phyloP scores from a whole-genome alignment of 352 stramenopile species.

The Aphanomyces stellatus region DNA sequence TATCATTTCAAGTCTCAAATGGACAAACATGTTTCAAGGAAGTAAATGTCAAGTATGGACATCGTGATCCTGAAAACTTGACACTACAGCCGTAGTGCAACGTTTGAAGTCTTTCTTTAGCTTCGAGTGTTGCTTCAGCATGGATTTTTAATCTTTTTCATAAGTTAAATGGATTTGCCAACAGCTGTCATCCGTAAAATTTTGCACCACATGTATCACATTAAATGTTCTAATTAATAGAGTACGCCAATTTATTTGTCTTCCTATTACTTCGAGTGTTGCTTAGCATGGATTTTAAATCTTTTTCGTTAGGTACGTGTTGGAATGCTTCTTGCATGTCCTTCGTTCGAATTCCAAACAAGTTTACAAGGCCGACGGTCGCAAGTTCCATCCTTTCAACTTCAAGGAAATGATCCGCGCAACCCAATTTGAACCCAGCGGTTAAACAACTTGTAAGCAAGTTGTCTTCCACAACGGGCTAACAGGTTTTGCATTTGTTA shows the following conservation, averaged over 20 bases:
- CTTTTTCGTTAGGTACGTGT: conserved; percentile 97
- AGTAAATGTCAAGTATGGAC: background rate
- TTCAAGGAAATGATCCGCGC: conserved; percentile 75
- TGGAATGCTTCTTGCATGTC: conserved; percentile 99
- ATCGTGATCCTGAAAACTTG: background rate
- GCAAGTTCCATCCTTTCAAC: conserved; percentile 95
- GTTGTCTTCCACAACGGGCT: too few species aligned
- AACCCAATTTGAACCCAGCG: conserved; percentile 9
- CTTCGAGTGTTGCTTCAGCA: background rate
- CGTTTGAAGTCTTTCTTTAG: background rate
- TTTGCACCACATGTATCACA: too few species aligned
- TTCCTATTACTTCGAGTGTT: too few species aligned
- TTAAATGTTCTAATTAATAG: too few species aligned
- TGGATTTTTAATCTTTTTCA: too few species aligned
- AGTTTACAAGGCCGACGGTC: conserved; percentile 97
- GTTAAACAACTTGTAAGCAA: too few species aligned
- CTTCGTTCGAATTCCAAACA: conserved; percentile 99
- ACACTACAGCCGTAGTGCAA: background rate
- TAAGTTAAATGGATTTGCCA: too few species aligned
- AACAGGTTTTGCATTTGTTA: too few species aligned
- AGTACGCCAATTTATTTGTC: too few species aligned
- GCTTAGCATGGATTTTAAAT: too few species aligned
- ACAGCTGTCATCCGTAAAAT: too few species aligned
- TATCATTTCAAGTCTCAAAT: background rate
- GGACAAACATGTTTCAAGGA: background rate